A percentile compares a stretch with the other conserved stretches of the same genome.
phyloP scores from a whole-genome alignment of 306 rosid genomes.

The Crotalaria pallida region DNA sequence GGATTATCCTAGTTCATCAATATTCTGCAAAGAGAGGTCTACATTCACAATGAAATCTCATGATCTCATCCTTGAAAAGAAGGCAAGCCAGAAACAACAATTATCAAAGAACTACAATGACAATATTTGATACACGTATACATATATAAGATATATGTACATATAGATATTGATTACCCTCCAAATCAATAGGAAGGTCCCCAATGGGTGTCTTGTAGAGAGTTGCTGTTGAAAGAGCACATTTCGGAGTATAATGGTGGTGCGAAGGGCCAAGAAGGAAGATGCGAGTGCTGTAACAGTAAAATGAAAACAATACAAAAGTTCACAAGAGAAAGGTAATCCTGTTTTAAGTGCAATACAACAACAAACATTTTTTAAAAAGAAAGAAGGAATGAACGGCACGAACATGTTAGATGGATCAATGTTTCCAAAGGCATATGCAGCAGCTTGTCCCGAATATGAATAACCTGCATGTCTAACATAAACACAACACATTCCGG shows the following conservation, averaged over 20 bases:
- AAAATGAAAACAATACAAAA: not conserved
- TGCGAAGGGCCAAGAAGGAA: conserved; percentile 99
- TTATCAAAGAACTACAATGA: not conserved
- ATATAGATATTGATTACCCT: conserved; percentile 43
- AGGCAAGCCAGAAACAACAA: not conserved
- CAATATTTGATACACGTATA: not conserved
- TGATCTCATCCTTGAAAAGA: not conserved
- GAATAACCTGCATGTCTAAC: conserved; percentile 97
- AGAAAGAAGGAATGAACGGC: too few relatives aligned
- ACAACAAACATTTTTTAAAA: not conserved
- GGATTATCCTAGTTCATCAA: not conserved
- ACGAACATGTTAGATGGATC: not conserved
- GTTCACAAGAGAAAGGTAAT: not conserved
- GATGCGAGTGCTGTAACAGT: conserved; percentile 61
- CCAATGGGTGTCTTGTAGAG: conserved; percentile 94
- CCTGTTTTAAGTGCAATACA: not conserved
- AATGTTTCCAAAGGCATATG: conserved; percentile 30
- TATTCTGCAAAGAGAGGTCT: not conserved
- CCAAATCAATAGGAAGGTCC: conserved; percentile 90
- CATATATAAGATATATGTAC: not conserved
- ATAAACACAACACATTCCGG: conserved; percentile 22
- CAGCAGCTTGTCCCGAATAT: conserved; percentile 94
- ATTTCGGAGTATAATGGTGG: conserved; percentile 79
- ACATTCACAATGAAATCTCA: not conserved
- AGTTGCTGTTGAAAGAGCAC: conserved; percentile 87